Conservation (phyloP, 139 green algal genomes). For the Dunaliella sp. region DNA sequence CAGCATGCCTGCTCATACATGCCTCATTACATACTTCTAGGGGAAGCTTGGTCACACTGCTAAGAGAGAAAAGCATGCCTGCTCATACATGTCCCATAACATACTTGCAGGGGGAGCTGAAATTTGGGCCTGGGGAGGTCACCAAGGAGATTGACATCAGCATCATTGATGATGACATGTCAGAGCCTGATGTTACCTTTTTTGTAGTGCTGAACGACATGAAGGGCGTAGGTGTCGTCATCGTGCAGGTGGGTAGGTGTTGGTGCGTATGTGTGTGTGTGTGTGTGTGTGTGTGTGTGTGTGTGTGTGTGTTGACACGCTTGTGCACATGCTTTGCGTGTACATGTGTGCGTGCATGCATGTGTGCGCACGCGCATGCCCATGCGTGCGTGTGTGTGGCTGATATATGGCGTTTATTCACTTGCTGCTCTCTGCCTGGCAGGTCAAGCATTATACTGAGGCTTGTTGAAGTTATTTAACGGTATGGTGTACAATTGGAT, state of each 20-base stretch:
- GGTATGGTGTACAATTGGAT: no score
- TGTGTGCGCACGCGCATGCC: neutral
- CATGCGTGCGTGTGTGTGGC: neutral
- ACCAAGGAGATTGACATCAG: conserved; percentile 20
- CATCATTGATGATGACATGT: conserved; percentile 40
- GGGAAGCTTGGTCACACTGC: no score
- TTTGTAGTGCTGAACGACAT: conserved; percentile 8
- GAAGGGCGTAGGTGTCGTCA: neutral
- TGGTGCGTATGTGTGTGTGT: neutral
- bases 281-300: neutral
- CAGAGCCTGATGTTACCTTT: conserved; percentile 32
- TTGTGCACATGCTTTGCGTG: neutral
- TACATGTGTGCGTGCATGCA: neutral
- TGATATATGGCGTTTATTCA: no score
- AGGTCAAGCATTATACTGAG: no score
- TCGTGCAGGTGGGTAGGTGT: neutral
- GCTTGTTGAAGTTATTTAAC: no score
- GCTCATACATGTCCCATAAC: no score
- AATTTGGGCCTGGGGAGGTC: conserved; percentile 12
- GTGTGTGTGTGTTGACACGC: neutral
- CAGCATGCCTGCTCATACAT: no score
- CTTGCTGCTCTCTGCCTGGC: no score
- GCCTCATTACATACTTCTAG: no score
- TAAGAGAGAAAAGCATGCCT: no score
- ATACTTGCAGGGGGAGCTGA: conserved; percentile 13